Conservation (phyloP, 2,329 filamentous ascomycete genomes). For the Exserohilum rostratum region DNA sequence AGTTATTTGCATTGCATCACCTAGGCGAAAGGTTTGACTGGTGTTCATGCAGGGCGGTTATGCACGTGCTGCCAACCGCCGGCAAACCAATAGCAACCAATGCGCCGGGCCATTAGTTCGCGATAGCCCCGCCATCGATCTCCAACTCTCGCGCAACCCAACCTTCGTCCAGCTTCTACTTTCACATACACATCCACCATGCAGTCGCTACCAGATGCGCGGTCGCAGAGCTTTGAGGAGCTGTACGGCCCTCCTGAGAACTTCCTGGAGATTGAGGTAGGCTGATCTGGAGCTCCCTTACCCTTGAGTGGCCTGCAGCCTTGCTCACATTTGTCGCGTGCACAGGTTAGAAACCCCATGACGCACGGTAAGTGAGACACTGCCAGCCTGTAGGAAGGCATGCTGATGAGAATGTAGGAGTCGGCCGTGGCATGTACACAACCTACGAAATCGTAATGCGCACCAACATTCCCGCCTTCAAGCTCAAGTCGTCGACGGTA, state of each 20-base stretch:
- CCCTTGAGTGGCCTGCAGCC: slow-evolving; percentile 18
- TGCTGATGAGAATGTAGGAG: slow-evolving; percentile 74
- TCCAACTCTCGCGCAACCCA: slow-evolving; percentile 16
- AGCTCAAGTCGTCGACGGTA: slow-evolving; percentile 82
- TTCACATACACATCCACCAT: slow-evolving; percentile 46
- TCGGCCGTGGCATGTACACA: slow-evolving; percentile 95
- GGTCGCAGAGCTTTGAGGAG: slow-evolving; percentile 96
- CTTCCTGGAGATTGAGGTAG: slow-evolving; percentile 95
- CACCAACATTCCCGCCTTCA: slow-evolving; percentile 99
- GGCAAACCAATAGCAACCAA: slow-evolving; percentile 6
- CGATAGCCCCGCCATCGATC: slow-evolving; percentile 23
- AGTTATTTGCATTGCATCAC: background rate
- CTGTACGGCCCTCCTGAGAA: slow-evolving; percentile 99
- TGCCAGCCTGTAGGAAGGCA: background rate
- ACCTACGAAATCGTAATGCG: slow-evolving; percentile 98
- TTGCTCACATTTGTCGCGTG: slow-evolving; percentile 32
- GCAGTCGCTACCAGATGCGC: slow-evolving; percentile 70
- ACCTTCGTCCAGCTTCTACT: slow-evolving; percentile 1
- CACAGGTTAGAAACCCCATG: slow-evolving; percentile 81
- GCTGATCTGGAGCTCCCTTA: slow-evolving; percentile 10
- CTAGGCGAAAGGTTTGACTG: background rate
- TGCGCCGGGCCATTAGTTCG: slow-evolving; percentile 19
- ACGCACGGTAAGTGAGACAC: slow-evolving; percentile 29
- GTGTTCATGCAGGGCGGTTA: slow-evolving; percentile 9
- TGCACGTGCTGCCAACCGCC: slow-evolving; percentile 12